Conservation (phyloP, 2,329 filamentous ascomycete genomes). For the Tympanopsis confertula region DNA sequence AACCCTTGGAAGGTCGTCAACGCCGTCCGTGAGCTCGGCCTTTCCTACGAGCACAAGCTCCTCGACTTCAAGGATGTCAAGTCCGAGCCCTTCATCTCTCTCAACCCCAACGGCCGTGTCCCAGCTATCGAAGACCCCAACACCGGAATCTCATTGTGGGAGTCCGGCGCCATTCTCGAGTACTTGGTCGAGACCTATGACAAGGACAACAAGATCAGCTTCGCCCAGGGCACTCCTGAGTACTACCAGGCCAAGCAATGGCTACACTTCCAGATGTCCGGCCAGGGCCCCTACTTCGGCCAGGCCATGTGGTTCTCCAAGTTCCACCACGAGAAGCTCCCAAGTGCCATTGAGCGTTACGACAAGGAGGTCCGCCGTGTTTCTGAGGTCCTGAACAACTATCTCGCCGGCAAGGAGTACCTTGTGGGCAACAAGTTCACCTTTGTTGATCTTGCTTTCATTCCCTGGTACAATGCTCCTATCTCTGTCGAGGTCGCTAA, state of each 20-base stretch:
- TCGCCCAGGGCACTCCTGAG: slow-evolving; percentile 16
- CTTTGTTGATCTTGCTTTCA: slow-evolving; percentile 25
- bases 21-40: slow-evolving; percentile 9
- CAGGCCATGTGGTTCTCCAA: slow-evolving; percentile 23
- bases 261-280: slow-evolving; percentile 28
- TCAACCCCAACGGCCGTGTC: slow-evolving; percentile 6
- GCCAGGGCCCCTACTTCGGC: slow-evolving; percentile 32
- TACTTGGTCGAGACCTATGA: slow-evolving; percentile 29
- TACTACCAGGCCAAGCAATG: slow-evolving; percentile 23
- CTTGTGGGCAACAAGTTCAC: slow-evolving; percentile 29
- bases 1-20: slow-evolving; percentile 12
- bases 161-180: slow-evolving; percentile 31
- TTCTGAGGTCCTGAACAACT: slow-evolving; percentile 27
- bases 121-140: slow-evolving; percentile 29
- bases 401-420: slow-evolving; percentile 20
- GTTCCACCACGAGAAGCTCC: slow-evolving; percentile 26
- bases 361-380: slow-evolving; percentile 31
- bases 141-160: slow-evolving; percentile 30
- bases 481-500: slow-evolving; percentile 11
- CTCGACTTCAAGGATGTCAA: background rate
- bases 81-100: background rate
- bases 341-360: slow-evolving; percentile 31
- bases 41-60: slow-evolving; percentile 10
- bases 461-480: slow-evolving; percentile 14
- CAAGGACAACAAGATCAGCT: slow-evolving; percentile 19